Base-by-base conservation (phyloP, 169 alveolate genomes). In the Cryptosporidium ryanae region DNA sequence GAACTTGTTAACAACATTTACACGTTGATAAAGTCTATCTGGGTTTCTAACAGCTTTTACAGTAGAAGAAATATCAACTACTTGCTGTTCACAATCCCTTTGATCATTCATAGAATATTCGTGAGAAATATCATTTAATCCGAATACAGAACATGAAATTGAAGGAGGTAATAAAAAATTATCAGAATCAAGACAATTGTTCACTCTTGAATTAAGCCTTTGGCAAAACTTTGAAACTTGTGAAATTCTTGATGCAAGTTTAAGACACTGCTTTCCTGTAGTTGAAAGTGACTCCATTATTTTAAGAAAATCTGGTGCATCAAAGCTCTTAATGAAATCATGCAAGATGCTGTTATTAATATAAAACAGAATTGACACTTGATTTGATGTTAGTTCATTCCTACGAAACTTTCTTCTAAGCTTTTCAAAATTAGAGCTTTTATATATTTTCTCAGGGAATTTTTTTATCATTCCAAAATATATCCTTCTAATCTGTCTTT, bases 171-270 rank as follows among this genome's bases (percentile, higher is more conserved):
- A 70, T 38, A 38, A 59, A 17, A 38, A 21, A 38, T 57, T 27
- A 8, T 61, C 59, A 1, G 49, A 43, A 6, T 10, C 46, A 0
- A 10, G 46, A 38, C 46, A 38, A 4, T 71, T 64, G 4, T 23
- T 18, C 21, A 5, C 46, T 21, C 71, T 76, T 18, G 7, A 55
- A 38, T 57, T 76, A 8, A 76, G 25, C 18, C 71, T 76, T n/a
- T 48, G 59, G 38, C 76, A 76, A 34, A 76, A 55, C n/a, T 29
- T 59, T 17, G 71, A 59, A 18, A 76, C 76, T 38, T 76, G 87
- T 4, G 87, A 59, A 25, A 76, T 76, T 59, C 87, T 55, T 21
- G 87, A 76, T 2, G 71, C 87, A 2, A 76, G 50, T 76, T 76
- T 76, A 38, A 76, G 71, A 43, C 71, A 59, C 21, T 27, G 76